A percentile compares a stretch with the other conserved stretches of the same genome.
Evolutionary conservation across 805 yeast genomes (phyloP).

Genomic region (Ogataea zsoltii): DNA sequence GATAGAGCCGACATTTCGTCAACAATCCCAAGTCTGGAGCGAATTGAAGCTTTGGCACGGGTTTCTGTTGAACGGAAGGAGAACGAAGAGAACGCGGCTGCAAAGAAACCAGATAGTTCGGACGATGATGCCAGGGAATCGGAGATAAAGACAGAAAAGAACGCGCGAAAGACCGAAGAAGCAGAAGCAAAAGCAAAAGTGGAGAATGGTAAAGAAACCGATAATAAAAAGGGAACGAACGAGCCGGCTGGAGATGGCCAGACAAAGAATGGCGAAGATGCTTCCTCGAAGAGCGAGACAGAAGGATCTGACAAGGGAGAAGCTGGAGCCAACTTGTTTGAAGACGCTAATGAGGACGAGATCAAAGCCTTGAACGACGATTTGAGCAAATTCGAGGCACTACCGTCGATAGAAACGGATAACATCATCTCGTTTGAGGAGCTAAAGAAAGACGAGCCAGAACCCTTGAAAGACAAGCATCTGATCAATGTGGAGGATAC

Average conservation of each 20-base stretch:
- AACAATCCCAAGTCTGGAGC: conserved; percentile 14
- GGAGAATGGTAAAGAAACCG: background rate
- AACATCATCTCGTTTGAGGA: conserved; percentile 23
- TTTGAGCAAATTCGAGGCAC: conserved; percentile 18
- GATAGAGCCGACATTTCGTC: conserved; percentile 8
- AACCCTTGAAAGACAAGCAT: conserved; percentile 30
- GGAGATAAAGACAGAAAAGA: background rate
- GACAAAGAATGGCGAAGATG: background rate
- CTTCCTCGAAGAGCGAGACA: background rate
- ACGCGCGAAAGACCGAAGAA: too few species aligned
- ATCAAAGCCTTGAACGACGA: conserved; percentile 30
- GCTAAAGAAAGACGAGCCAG: conserved; percentile 30
- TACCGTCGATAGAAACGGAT: conserved; percentile 18
- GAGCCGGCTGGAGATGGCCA: background rate
- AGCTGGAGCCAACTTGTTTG: conserved; percentile 32
- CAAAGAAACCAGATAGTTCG: conserved; percentile 10
- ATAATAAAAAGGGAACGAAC: background rate
- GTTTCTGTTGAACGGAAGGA: conserved; percentile 30
- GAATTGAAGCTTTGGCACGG: conserved; percentile 30
- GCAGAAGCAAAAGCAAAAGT: background rate
- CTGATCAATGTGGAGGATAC: conserved; percentile 23
- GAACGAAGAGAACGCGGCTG: conserved; percentile 20
- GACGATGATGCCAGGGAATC: conserved; percentile 3
- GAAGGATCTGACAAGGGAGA: background rate
- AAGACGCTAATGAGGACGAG: conserved; percentile 34